Evolutionary conservation across 371 early-diverging fungal genomes (phyloP).

Genomic region (Mortierella sp.): DNA sequence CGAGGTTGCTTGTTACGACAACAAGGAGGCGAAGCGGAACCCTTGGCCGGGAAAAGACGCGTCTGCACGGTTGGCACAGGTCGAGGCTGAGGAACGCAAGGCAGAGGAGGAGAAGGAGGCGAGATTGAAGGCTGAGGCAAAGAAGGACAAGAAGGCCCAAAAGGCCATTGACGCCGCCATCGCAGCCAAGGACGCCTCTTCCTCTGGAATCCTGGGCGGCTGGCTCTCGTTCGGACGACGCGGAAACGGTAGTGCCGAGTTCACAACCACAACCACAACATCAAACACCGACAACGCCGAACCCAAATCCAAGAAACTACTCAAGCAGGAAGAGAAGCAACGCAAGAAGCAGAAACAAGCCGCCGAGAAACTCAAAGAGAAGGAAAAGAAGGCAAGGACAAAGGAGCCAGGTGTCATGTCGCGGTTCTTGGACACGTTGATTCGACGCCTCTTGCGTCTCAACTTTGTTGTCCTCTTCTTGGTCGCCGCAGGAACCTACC

Average conservation of each 20-base stretch:
- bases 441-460: background rate
- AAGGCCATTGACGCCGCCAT: background rate
- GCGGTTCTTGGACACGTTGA: background rate
- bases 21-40: background rate
- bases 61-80: background rate
- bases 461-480: background rate
- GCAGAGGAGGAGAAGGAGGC: slow-evolving; percentile 2
- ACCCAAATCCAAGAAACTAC: background rate
- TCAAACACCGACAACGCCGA: background rate
- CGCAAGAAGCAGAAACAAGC: background rate
- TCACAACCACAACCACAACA: background rate
- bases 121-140: background rate
- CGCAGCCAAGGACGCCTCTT: background rate
- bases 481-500: background rate
- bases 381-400: background rate
- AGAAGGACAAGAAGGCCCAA: background rate
- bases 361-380: background rate
- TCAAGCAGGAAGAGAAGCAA: slow-evolving; percentile 9
- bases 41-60: slow-evolving; percentile 15
- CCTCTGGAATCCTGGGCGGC: background rate
- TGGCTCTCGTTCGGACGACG: background rate
- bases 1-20: slow-evolving; percentile 16
- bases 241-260: background rate
- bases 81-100: slow-evolving; percentile 15
- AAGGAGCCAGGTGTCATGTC: background rate